Conservation (phyloP, 2,329 filamentous ascomycete species). For the Neoarthrinium moseri region DNA sequence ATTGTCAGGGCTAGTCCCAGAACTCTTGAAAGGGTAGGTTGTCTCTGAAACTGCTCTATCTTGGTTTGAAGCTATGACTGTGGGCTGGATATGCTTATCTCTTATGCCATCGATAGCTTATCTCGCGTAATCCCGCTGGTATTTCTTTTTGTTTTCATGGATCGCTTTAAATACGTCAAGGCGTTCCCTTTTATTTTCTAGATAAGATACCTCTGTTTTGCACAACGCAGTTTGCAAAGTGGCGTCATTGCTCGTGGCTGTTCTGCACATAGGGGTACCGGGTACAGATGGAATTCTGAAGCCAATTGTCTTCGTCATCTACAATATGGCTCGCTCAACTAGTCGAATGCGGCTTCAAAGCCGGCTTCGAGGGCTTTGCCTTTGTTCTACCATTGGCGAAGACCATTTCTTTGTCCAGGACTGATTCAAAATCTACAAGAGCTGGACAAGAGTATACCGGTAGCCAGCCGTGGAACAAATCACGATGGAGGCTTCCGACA, state of each 20-base stretch:
- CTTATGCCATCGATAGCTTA: constrained; percentile 20
- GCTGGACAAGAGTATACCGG: neutral
- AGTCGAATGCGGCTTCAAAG: constrained; percentile 21
- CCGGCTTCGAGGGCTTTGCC: constrained; percentile 18
- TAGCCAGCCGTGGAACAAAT: neutral
- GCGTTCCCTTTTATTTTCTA: constrained; percentile 11
- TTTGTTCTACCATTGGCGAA: constrained; percentile 21
- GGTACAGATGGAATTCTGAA: too few species aligned
- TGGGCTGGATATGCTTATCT: too few species aligned
- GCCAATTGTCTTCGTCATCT: constrained; percentile 4
- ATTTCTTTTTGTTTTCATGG: neutral
- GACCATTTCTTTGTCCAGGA: constrained; percentile 21
- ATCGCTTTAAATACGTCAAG: constrained; percentile 6
- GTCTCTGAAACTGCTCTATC: too few species aligned
- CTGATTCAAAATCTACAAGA: constrained; percentile 4
- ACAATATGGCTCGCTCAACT: constrained; percentile 18
- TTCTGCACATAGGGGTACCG: too few species aligned
- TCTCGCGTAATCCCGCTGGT: constrained; percentile 14
- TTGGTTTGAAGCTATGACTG: too few species aligned
- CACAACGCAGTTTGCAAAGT: too few species aligned
- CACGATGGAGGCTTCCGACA: constrained; percentile 11
- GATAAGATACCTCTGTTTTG: neutral
- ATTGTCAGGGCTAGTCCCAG: neutral
- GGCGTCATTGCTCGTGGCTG: too few species aligned
- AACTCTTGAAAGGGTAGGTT: neutral